These are phyloP conservation scores for Colletotrichum paranaense DNA, from an alignment of 2,329 filamentous ascomycete species.

Conservation along the genomic window DNA sequence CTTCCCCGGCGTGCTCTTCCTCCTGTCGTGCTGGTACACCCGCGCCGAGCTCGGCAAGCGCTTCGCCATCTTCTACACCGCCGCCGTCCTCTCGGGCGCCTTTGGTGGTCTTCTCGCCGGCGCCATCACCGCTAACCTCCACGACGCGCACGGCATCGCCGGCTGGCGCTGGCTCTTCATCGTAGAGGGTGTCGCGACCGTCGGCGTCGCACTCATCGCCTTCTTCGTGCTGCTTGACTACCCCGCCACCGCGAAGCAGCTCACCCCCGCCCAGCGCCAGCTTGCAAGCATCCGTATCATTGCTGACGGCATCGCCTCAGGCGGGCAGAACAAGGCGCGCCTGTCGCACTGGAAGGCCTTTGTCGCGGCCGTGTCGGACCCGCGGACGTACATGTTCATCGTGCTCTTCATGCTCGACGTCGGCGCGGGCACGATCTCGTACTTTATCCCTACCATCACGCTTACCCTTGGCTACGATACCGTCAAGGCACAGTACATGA, in stretches of 20 bases:
- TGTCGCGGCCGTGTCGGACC: slow-evolving; percentile 53
- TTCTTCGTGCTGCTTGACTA: slow-evolving; percentile 79
- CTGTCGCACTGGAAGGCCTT: slow-evolving; percentile 42
- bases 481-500: slow-evolving; percentile 60
- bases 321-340: slow-evolving; percentile 40
- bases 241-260: slow-evolving; percentile 70
- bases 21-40: slow-evolving; percentile 69
- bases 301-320: slow-evolving; percentile 51
- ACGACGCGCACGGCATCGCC: slow-evolving; percentile 56
- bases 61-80: slow-evolving; percentile 68
- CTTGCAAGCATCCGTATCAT: slow-evolving; percentile 63
- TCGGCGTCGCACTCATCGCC: slow-evolving; percentile 69
- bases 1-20: slow-evolving; percentile 61
- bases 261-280: slow-evolving; percentile 69
- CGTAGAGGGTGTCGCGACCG: slow-evolving; percentile 72
- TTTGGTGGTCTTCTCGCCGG: slow-evolving; percentile 63
- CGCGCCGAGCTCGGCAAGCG: slow-evolving; percentile 52
- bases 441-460: slow-evolving; percentile 65
- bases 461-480: slow-evolving; percentile 58
- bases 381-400: slow-evolving; percentile 59
- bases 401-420: slow-evolving; percentile 59
- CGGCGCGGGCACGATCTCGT: slow-evolving; percentile 61
- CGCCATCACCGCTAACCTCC: slow-evolving; percentile 56
- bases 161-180: slow-evolving; percentile 67
- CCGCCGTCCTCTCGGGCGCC: slow-evolving; percentile 63